These are phyloP conservation scores for Fusarium sp. DNA, from an alignment of 2,329 filamentous ascomycete species.

Conservation along the genomic window DNA sequence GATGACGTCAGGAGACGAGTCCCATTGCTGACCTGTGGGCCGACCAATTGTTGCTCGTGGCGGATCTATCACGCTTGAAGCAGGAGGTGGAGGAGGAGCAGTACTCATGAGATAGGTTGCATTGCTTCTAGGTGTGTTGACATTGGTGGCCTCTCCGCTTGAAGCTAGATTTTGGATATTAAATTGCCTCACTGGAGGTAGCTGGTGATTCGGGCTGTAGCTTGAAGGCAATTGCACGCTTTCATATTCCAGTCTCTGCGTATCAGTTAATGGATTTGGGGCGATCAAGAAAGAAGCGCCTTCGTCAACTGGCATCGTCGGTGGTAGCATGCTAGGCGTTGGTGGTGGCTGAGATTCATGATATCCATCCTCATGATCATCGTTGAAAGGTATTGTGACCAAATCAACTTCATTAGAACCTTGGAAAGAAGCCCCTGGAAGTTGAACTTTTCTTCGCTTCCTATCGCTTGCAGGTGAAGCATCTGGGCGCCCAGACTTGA, in stretches of 20 bases:
- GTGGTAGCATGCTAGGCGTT: constrained; percentile 45
- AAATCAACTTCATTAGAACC: constrained; percentile 44
- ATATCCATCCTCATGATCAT: constrained; percentile 27
- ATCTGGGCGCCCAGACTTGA: neutral
- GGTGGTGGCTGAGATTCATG: constrained; percentile 12
- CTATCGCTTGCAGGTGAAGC: constrained; percentile 11
- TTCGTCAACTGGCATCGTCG: constrained; percentile 43
- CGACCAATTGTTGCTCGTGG: constrained; percentile 1
- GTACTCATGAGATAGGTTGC: constrained; percentile 34
- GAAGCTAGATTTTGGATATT: constrained; percentile 42
- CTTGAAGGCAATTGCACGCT: constrained; percentile 38
- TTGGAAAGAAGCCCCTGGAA: constrained; percentile 22
- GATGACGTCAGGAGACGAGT: constrained; percentile 45
- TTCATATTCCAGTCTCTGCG: constrained; percentile 54
- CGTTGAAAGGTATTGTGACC: constrained; percentile 41
- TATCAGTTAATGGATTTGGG: constrained; percentile 50
- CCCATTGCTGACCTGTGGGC: constrained; percentile 9
- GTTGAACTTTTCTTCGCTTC: constrained; percentile 43
- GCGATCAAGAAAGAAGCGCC: constrained; percentile 51
- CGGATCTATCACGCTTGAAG: constrained; percentile 23
- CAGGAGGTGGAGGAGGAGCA: constrained; percentile 31
- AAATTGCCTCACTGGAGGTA: constrained; percentile 35
- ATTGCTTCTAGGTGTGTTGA: constrained; percentile 51
- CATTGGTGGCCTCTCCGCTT: constrained; percentile 51
- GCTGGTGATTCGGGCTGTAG: constrained; percentile 21